phyloP scores from a whole-genome alignment of 192 early-diverging fungal genomes.

The Pecoramyces ruminantium region DNA sequence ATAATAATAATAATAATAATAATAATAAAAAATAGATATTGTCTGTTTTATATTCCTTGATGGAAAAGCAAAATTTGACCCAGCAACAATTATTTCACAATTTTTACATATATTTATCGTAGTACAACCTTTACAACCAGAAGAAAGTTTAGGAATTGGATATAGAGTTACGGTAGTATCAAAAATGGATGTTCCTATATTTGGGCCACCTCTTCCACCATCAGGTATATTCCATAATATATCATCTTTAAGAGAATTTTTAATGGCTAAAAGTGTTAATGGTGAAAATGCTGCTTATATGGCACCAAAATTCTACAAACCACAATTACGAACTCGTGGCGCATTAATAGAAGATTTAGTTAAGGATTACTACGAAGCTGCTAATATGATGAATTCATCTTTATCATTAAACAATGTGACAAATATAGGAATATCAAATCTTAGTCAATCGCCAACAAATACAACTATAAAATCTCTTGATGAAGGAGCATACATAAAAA shows the following conservation, averaged over 20 bases:
- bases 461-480: neutral
- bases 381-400: neutral
- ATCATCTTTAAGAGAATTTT: conserved; percentile 12
- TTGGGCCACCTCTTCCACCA: conserved; percentile 16
- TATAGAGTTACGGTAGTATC: conserved; percentile 15
- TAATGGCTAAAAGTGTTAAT: conserved; percentile 28
- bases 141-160: conserved; percentile 3
- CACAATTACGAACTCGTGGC: conserved; percentile 13
- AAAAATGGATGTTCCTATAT: conserved; percentile 17
- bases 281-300: conserved; percentile 26
- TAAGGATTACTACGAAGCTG: neutral
- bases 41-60: conserved; percentile 21
- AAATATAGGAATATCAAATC: neutral
- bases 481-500: neutral
- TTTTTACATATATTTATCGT: conserved; percentile 26
- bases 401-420: neutral
- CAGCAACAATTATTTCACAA: conserved; percentile 15
- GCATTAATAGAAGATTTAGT: conserved; percentile 21
- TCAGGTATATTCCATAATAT: conserved; percentile 12
- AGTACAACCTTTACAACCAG: conserved; percentile 8
- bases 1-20: no score
- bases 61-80: conserved; percentile 15
- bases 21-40: conserved; percentile 11
- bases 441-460: neutral
- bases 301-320: conserved; percentile 19